A percentile compares a stretch with the other conserved stretches of the same genome.
These are phyloP conservation scores for Blepharisma stoltei DNA, from an alignment of 73 alveolate genomes.

Conservation along the genomic window DNA sequence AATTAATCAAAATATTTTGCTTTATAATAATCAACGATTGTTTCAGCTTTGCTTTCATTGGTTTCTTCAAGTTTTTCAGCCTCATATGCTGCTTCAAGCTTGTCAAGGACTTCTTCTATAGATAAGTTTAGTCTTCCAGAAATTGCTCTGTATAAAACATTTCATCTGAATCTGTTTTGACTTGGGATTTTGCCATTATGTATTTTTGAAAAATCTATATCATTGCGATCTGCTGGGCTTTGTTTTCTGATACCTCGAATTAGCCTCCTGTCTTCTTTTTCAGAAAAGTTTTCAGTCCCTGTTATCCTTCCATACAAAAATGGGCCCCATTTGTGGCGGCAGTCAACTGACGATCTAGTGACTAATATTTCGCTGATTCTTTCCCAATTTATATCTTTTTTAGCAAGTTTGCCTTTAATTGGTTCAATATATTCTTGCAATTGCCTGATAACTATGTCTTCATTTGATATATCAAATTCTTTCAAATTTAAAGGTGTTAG, in stretches of 20 bases:
- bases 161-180: background rate
- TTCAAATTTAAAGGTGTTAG: slow-evolving; percentile 39
- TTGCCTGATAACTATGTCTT: slow-evolving; percentile 34
- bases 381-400: slow-evolving; percentile 2
- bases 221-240: background rate
- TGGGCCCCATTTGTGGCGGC: background rate
- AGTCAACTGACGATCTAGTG: background rate
- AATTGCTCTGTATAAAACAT: background rate
- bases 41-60: background rate
- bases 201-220: slow-evolving; percentile 1
- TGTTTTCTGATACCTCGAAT: background rate
- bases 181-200: background rate
- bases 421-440: slow-evolving; percentile 40
- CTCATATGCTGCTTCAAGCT: background rate
- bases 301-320: background rate
- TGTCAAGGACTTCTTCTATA: background rate
- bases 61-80: too few species aligned
- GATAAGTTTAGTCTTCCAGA: slow-evolving; percentile 16
- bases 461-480: slow-evolving; percentile 41
- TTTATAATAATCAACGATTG: slow-evolving; percentile 13
- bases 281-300: background rate
- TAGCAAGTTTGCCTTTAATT: background rate
- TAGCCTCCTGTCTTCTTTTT: background rate
- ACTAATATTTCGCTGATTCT: background rate
- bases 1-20: background rate